These are phyloP conservation scores for Neofusicoccum umdonicola DNA, from an alignment of 2,329 filamentous ascomycete species.

Conservation along the genomic window DNA sequence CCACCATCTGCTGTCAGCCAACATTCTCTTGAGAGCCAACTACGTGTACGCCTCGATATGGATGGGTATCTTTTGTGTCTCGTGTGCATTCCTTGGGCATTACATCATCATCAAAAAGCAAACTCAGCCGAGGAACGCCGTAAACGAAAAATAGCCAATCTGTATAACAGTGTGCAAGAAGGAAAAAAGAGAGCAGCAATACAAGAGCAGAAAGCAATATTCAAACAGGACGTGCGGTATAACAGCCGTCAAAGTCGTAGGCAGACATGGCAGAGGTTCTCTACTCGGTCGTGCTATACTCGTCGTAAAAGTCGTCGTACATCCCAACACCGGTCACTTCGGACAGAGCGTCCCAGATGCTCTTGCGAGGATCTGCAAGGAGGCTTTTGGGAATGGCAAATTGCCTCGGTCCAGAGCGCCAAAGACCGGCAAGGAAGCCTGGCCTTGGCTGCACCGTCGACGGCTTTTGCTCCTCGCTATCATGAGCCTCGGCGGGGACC, in stretches of 20 bases:
- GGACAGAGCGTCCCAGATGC: constrained; percentile 12
- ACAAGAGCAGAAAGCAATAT: constrained; percentile 6
- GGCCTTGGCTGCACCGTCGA: not conserved
- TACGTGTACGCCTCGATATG: not conserved
- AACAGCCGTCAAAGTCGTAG: not conserved
- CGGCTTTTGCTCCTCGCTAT: not conserved
- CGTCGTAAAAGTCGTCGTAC: constrained; percentile 18
- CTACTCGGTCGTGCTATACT: not conserved
- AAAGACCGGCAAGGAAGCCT: constrained; percentile 4
- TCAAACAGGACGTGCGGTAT: not conserved
- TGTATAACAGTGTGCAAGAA: not conserved
- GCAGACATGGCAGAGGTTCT: not conserved
- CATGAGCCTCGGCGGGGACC: not conserved
- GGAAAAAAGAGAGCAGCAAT: not conserved
- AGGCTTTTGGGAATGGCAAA: not conserved
- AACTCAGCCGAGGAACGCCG: not conserved
- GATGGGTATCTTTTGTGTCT: constrained; percentile 12
- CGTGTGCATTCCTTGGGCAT: not conserved
- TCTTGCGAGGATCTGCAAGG: constrained; percentile 8
- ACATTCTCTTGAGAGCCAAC: not conserved
- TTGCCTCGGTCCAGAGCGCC: not conserved
- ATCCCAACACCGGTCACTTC: constrained; percentile 5
- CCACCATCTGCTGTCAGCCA: not conserved
- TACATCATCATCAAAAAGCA: not conserved
- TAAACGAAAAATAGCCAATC: constrained; percentile 4